A percentile compares a stretch with the other conserved stretches of the same genome.
phyloP scores from a whole-genome alignment of 2,329 filamentous ascomycete genomes.

The Arthrobotrys conoides region DNA sequence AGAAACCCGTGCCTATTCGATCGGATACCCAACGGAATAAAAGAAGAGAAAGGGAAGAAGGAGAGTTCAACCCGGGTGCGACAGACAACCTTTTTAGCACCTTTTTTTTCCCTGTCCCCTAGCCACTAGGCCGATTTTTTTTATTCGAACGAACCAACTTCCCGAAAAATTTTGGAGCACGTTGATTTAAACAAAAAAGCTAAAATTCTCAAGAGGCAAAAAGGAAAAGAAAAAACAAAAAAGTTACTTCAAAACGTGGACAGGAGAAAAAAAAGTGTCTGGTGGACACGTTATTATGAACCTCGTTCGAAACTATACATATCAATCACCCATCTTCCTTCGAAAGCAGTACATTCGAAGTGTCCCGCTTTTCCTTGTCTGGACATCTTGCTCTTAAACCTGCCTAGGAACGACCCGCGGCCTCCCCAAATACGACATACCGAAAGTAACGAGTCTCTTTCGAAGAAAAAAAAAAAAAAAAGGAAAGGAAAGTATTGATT shows the following conservation, averaged over 20 bases:
- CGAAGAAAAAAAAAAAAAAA: slow-evolving; percentile 20
- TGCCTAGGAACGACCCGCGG: slow-evolving; percentile 42
- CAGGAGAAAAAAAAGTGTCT: slow-evolving; percentile 57
- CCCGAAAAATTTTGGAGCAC: slow-evolving; percentile 58
- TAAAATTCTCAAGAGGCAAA: slow-evolving; percentile 34
- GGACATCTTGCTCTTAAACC: slow-evolving; percentile 53
- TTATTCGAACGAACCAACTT: slow-evolving; percentile 53
- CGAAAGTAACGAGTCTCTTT: slow-evolving; percentile 42
- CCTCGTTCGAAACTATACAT: slow-evolving; percentile 41
- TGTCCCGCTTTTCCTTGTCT: slow-evolving; percentile 58
- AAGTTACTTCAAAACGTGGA: slow-evolving; percentile 51
- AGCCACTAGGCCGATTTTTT: slow-evolving; percentile 52
- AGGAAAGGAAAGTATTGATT: too few species aligned
- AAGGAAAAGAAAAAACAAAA: slow-evolving; percentile 42
- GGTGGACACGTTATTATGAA: slow-evolving; percentile 52
- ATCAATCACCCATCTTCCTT: slow-evolving; percentile 2
- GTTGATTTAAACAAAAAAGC: slow-evolving; percentile 46
- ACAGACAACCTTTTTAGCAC: slow-evolving; percentile 56
- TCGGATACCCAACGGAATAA: slow-evolving; percentile 60
- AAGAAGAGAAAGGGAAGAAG: slow-evolving; percentile 42
- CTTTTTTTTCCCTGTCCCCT: slow-evolving; percentile 46
- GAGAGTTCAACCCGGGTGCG: slow-evolving; percentile 54
- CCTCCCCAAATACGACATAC: slow-evolving; percentile 40
- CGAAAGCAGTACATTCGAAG: slow-evolving; percentile 13
- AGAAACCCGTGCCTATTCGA: slow-evolving; percentile 49